A percentile compares a stretch with the other conserved stretches of the same genome.
phyloP scores from a whole-genome alignment of 768 basidiomycete species.

The Russula griseocarnosa region DNA sequence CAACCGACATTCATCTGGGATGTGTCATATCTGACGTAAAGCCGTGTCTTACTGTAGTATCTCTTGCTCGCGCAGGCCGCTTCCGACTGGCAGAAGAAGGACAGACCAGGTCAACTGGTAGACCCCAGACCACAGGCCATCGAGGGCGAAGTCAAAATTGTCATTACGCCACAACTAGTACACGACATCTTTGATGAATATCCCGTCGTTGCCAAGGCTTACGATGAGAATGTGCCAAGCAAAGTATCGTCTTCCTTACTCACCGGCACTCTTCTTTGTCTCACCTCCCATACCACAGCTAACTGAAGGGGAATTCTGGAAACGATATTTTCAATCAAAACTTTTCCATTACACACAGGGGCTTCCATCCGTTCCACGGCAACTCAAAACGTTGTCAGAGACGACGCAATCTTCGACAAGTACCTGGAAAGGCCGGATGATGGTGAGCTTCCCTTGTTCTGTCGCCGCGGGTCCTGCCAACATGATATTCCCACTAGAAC shows the following conservation, averaged over 20 bases:
- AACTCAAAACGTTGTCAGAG: conserved; percentile 77
- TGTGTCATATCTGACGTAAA: conserved; percentile 31
- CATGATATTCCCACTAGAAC: conserved; percentile 41
- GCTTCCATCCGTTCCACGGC: conserved; percentile 88
- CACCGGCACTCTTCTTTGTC: neutral
- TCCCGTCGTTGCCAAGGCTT: conserved; percentile 89
- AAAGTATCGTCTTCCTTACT: conserved; percentile 47
- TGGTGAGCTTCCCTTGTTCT: conserved; percentile 46
- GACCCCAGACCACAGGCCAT: conserved; percentile 84
- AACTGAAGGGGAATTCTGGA: conserved; percentile 92
- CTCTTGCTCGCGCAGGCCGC: conserved; percentile 73
- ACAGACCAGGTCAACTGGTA: conserved; percentile 81
- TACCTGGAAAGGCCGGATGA: conserved; percentile 97
- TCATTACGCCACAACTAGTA: conserved; percentile 86
- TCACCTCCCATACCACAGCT: conserved; percentile 47
- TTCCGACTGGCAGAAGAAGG: conserved; percentile 66
- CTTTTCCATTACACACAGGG: conserved; percentile 92
- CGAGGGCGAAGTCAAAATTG: conserved; percentile 81
- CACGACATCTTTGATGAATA: conserved; percentile 98
- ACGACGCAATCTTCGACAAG: conserved; percentile 91
- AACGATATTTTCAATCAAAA: conserved; percentile 92
- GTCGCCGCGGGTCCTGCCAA: neutral
- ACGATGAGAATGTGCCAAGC: conserved; percentile 85
- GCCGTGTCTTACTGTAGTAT: conserved; percentile 50
- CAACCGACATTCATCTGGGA: conserved; percentile 19